Evolutionary conservation across 2,329 filamentous ascomycete species (phyloP).

Genomic region (Pseudocercospora musae): DNA sequence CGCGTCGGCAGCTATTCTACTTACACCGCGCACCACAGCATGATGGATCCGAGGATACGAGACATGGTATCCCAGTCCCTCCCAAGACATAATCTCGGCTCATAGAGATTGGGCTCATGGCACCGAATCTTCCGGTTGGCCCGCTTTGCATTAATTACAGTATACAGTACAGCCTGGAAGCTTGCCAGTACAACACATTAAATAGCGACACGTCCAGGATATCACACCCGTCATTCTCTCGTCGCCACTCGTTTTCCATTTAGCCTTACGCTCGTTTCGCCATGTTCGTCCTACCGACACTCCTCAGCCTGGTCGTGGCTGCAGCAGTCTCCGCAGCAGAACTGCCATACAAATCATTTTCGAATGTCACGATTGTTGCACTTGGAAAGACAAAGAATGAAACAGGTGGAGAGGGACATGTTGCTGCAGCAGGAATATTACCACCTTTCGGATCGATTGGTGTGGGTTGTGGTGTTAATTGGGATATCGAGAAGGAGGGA

Average conservation of each 20-base stretch:
- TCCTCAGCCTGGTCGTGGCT: neutral
- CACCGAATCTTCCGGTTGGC: neutral
- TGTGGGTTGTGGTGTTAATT: slow-evolving; percentile 22
- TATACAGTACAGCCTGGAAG: neutral
- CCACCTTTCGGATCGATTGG: slow-evolving; percentile 17
- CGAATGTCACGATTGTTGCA: slow-evolving; percentile 12
- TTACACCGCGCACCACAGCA: too few relatives aligned
- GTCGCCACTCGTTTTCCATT: neutral
- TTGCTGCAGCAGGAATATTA: slow-evolving; percentile 15
- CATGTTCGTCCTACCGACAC: neutral
- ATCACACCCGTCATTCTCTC: neutral
- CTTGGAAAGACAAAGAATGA: slow-evolving; percentile 13
- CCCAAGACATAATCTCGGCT: neutral
- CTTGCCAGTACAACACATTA: too few relatives aligned
- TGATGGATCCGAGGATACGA: neutral
- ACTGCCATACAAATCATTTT: neutral
- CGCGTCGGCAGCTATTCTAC: too few relatives aligned
- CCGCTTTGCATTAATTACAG: neutral
- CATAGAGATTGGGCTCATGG: neutral
- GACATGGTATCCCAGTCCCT: neutral
- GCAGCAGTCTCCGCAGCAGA: neutral
- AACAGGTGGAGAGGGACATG: slow-evolving; percentile 18
- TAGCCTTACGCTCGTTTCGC: neutral
- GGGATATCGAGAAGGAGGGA: slow-evolving; percentile 9
- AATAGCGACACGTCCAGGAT: too few relatives aligned